Conservation (phyloP, 495 filamentous ascomycete species). For the Daldinia vernicosa region DNA sequence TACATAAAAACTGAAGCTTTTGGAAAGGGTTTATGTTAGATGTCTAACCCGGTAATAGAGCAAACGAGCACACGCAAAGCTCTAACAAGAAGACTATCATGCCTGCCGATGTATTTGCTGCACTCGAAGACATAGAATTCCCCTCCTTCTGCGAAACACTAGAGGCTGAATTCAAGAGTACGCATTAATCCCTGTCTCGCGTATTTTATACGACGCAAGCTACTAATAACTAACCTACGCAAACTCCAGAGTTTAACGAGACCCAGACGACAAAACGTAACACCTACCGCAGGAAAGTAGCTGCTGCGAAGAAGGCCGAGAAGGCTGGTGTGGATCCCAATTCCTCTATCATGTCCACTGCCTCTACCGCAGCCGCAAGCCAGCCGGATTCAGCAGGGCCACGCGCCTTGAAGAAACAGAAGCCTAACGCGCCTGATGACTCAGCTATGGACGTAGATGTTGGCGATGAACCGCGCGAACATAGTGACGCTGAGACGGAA, state of each 20-base stretch:
- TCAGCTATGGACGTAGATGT: conserved; percentile 50
- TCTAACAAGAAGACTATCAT: conserved; percentile 85
- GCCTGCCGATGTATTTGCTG: conserved; percentile 83
- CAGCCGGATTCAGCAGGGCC: conserved; percentile 29
- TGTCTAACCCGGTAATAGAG: conserved; percentile 56
- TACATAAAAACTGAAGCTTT: neutral
- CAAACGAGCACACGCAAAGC: conserved; percentile 74
- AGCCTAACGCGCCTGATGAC: conserved; percentile 44
- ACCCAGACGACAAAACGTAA: conserved; percentile 61
- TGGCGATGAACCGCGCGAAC: conserved; percentile 51
- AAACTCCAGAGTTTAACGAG: conserved; percentile 59
- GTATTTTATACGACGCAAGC: neutral
- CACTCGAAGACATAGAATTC: conserved; percentile 84
- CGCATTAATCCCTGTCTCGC: conserved; percentile 27
- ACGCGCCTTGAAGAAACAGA: conserved; percentile 53
- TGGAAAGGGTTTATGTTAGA: neutral
- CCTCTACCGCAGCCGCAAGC: conserved; percentile 21
- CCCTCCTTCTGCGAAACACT: conserved; percentile 73
- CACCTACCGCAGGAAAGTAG: conserved; percentile 60
- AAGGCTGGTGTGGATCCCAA: conserved; percentile 35
- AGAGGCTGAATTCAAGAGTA: conserved; percentile 70
- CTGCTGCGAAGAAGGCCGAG: conserved; percentile 52
- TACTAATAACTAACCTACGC: conserved; percentile 6
- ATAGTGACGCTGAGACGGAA: conserved; percentile 60
- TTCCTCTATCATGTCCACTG: conserved; percentile 48